Conservation (phyloP, 345 rosid species). For the Murraya paniculata region DNA sequence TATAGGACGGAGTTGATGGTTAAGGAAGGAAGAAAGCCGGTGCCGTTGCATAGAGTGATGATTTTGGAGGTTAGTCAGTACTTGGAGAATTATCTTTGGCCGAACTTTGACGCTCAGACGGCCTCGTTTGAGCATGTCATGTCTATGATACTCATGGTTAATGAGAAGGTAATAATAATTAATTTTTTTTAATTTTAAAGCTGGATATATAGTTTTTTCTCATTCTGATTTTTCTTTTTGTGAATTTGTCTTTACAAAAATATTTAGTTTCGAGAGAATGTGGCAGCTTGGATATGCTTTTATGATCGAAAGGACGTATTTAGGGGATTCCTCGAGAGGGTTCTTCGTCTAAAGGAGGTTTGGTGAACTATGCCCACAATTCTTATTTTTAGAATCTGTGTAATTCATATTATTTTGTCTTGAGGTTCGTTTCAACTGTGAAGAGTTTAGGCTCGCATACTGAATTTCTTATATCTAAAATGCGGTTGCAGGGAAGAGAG, state of each 20-base stretch:
- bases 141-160: conserved; percentile 97
- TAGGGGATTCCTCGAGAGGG: conserved; percentile 73
- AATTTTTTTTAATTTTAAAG: not conserved
- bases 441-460: conserved; percentile 7
- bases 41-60: conserved; percentile 92
- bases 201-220: not conserved
- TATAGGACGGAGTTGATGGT: conserved; percentile 77
- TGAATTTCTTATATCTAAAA: conserved; percentile 7
- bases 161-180: conserved; percentile 64
- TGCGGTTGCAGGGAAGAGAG: conserved; percentile 69
- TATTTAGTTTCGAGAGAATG: conserved; percentile 94
- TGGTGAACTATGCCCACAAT: conserved; percentile 22
- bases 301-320: conserved; percentile 71
- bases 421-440: not conserved
- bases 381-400: not conserved
- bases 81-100: conserved; percentile 94
- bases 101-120: conserved; percentile 72
- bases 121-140: conserved; percentile 91
- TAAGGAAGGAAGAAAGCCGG: conserved; percentile 71
- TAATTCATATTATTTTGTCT: not conserved
- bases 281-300: conserved; percentile 96
- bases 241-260: not conserved
- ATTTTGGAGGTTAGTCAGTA: conserved; percentile 95
- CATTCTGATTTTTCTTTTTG: not conserved
- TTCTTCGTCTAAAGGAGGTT: conserved; percentile 89